Conservation (phyloP, 306 rosid genomes). For the Prunus campanulata region DNA sequence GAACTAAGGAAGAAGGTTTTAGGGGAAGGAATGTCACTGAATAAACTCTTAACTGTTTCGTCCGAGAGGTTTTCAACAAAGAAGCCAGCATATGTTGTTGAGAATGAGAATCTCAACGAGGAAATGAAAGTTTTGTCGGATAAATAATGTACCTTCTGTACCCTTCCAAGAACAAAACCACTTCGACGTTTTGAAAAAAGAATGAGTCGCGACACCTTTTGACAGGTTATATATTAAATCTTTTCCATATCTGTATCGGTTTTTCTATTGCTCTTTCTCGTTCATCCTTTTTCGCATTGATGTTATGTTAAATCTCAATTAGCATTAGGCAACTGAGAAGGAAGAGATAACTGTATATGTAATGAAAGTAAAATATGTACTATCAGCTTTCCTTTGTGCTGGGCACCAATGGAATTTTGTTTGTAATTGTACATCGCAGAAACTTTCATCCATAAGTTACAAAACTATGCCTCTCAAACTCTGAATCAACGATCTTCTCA, state of each 20-base stretch:
- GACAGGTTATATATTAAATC: neutral
- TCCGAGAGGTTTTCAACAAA: conserved; percentile 39
- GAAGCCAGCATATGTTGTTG: conserved; percentile 17
- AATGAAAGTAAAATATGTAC: neutral
- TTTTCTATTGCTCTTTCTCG: no score
- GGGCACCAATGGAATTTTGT: conserved; percentile 10
- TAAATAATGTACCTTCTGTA: neutral
- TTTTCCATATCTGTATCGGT: neutral
- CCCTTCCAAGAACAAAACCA: no score
- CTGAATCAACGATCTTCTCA: conserved; percentile 3
- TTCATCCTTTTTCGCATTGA: neutral
- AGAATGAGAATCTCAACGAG: conserved; percentile 13
- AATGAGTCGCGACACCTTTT: neutral
- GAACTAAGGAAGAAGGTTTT: conserved; percentile 44
- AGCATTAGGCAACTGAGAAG: neutral
- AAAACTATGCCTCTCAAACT: conserved; percentile 16
- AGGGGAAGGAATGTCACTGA: conserved; percentile 57
- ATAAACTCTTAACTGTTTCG: conserved; percentile 66
- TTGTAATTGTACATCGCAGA: conserved; percentile 1
- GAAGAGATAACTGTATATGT: neutral
- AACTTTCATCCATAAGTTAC: conserved; percentile 7
- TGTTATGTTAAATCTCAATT: neutral
- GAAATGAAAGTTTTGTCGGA: conserved; percentile 14
- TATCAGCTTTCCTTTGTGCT: neutral
- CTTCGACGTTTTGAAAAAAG: neutral